Conservation (phyloP, 1,284 basidiomycete genomes). For the Neolentinus lepideus region DNA sequence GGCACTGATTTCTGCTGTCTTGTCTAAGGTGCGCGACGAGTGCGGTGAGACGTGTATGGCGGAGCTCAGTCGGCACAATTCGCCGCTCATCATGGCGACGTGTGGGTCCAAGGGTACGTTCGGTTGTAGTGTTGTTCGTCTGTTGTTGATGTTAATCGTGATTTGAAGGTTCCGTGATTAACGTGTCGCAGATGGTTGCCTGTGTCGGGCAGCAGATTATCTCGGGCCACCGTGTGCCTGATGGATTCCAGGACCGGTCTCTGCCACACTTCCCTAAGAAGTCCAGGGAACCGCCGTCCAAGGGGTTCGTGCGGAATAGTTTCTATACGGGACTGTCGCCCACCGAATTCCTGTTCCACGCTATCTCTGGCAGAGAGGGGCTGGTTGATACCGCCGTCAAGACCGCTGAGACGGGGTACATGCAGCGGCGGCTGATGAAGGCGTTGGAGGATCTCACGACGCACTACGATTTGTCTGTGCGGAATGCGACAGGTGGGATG, state of each 20-base stretch:
- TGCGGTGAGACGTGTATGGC: slow-evolving; percentile 98
- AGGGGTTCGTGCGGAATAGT: slow-evolving; percentile 97
- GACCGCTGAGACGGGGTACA: slow-evolving; percentile 99
- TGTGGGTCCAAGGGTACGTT: slow-evolving; percentile 92
- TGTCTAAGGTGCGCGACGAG: slow-evolving; percentile 93
- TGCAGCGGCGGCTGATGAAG: slow-evolving; percentile 99
- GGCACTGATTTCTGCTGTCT: slow-evolving; percentile 87
- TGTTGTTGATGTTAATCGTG: slow-evolving; percentile 2
- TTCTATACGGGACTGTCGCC: slow-evolving; percentile 95
- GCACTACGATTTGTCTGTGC: slow-evolving; percentile 95
- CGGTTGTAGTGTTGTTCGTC: background rate
- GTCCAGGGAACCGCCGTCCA: slow-evolving; percentile 93
- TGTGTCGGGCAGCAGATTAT: slow-evolving; percentile 99
- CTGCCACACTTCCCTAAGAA: slow-evolving; percentile 98
- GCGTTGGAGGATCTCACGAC: slow-evolving; percentile 96
- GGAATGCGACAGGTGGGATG: slow-evolving; percentile 94
- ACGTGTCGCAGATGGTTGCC: slow-evolving; percentile 99
- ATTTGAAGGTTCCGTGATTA: slow-evolving; percentile 87
- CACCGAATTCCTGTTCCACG: slow-evolving; percentile 98
- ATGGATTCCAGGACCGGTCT: slow-evolving; percentile 99
- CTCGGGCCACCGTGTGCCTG: slow-evolving; percentile 94
- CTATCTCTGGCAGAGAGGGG: slow-evolving; percentile 98
- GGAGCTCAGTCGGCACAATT: slow-evolving; percentile 94
- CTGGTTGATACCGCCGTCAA: slow-evolving; percentile 99
- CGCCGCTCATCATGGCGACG: slow-evolving; percentile 97